A percentile compares a stretch with the other conserved stretches of the same genome.
Evolutionary conservation across 2,329 filamentous ascomycete species (phyloP).

Genomic region (Colletotrichum cuscutae): DNA sequence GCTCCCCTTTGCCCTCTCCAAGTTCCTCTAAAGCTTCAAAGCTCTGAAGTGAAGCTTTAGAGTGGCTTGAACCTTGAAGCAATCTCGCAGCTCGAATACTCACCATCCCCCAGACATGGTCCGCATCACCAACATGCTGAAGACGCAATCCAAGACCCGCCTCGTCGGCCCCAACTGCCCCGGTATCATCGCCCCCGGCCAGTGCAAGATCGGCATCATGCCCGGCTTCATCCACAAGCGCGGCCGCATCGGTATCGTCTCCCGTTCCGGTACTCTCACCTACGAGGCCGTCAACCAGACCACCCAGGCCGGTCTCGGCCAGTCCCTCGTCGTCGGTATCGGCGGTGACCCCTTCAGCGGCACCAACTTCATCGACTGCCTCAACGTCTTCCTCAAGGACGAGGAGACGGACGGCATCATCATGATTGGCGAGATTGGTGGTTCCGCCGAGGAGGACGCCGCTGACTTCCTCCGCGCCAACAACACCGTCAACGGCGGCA

Average conservation of each 20-base stretch:
- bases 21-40: background rate
- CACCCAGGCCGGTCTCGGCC: constrained; percentile 93
- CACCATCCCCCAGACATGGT: constrained; percentile 81
- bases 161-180: constrained; percentile 98
- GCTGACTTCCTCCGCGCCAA: constrained; percentile 93
- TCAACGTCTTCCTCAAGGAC: constrained; percentile 96
- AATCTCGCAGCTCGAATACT: constrained; percentile 7
- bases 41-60: background rate
- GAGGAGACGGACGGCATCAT: constrained; percentile 98
- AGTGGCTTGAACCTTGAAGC: background rate
- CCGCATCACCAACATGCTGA: constrained; percentile 96
- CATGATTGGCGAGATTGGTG: constrained; percentile 99
- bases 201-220: constrained; percentile 99
- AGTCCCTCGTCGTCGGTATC: constrained; percentile 98
- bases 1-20: constrained; percentile 40
- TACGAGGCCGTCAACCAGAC: constrained; percentile 99
- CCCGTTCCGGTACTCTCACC: constrained; percentile 95
- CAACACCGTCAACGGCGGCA: constrained; percentile 86
- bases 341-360: constrained; percentile 98
- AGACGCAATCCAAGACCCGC: constrained; percentile 96
- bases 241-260: constrained; percentile 98
- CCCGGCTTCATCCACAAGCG: constrained; percentile 99
- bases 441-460: constrained; percentile 96
- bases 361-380: constrained; percentile 99
- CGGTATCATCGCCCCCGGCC: constrained; percentile 92